These are phyloP conservation scores for Apophysomyces elegans DNA, from an alignment of 371 early-diverging fungal species.

Conservation along the genomic window DNA sequence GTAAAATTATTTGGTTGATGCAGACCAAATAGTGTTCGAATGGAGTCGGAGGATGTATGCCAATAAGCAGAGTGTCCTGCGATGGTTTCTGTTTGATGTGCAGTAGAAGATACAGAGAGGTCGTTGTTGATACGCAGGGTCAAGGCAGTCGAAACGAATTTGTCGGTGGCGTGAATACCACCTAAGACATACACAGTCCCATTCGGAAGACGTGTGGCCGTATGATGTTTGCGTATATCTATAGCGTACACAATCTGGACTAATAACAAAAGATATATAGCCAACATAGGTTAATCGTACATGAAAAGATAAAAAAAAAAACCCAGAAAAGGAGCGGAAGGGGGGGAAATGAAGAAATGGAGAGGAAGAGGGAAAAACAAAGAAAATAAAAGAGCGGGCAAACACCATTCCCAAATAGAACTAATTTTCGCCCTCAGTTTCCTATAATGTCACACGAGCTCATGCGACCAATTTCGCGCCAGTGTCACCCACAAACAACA, in stretches of 20 bases:
- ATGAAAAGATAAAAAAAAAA: neutral
- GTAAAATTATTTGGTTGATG: neutral
- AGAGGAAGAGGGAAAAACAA: constrained; percentile 1
- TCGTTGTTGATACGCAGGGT: constrained; percentile 6
- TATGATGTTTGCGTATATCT: constrained; percentile 5
- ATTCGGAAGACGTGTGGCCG: constrained; percentile 5
- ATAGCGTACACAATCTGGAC: constrained; percentile 6
- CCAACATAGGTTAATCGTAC: neutral
- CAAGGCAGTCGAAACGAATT: neutral
- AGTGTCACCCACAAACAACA: neutral
- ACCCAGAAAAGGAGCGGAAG: neutral
- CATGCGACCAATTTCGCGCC: constrained; percentile 5
- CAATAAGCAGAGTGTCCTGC: constrained; percentile 1
- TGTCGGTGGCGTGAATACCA: neutral
- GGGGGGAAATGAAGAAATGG: neutral
- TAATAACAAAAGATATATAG: constrained; percentile 6
- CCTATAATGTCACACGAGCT: neutral
- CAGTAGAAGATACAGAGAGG: constrained; percentile 4
- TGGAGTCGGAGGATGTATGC: neutral
- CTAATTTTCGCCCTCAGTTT: neutral
- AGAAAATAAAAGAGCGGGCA: neutral
- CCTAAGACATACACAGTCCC: constrained; percentile 7
- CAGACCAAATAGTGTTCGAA: neutral
- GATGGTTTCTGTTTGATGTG: constrained; percentile 3
- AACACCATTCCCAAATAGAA: neutral